Base-by-base conservation (phyloP, 2,329 filamentous ascomycete genomes). In the Juglanconis sp. region DNA sequence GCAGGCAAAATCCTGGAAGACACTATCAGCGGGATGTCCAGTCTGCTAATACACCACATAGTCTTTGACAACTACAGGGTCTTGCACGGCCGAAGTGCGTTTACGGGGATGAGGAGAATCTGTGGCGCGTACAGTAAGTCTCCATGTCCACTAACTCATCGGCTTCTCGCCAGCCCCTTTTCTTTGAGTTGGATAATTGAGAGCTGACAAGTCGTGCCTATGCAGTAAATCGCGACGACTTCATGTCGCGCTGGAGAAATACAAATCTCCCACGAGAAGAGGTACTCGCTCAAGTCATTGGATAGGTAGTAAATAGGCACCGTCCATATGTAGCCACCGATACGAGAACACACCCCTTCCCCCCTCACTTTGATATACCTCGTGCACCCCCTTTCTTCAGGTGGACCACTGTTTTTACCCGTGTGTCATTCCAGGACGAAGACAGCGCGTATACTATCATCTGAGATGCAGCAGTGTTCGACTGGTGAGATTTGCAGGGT, bases 21-120 rank as follows among this genome's bases (percentile, higher is more conserved):
- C n/a, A 34, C 34, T 35, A 15, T 24, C 35, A 40, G 32, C 36
- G 15, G 32, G 32, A 36, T 24, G 8, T 8, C 13, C 17, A 47
- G 65, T 38, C 5, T 51, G 47, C 52, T 63, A 42, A 65, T 51
- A 17, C 1, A 49, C 13, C 1, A 31, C 42, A 10, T 67, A 90
- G 90, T 98, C 51, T 97, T 99, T 73, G 91, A 99, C 71, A 98
- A 99, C 70, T 97, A 94, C 92, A 84, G 95, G 61, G 89, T 97
- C 38, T 77, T 98, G 67, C 95, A 99, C 73, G 95, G 94, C 1
- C 81, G 95, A 67, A 87, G 87, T 55, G 85, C 85, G 0, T 99
- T 98, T 69, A 89, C 87, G 5, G 95, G 95, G 1, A 86, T 89
- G 70, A 81, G 95, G 66, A 87, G 93, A 66, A 90, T 99, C 70